These are phyloP conservation scores for Cutaneotrichosporon dermatis DNA, from an alignment of 1,284 basidiomycete genomes.

Conservation along the genomic window DNA sequence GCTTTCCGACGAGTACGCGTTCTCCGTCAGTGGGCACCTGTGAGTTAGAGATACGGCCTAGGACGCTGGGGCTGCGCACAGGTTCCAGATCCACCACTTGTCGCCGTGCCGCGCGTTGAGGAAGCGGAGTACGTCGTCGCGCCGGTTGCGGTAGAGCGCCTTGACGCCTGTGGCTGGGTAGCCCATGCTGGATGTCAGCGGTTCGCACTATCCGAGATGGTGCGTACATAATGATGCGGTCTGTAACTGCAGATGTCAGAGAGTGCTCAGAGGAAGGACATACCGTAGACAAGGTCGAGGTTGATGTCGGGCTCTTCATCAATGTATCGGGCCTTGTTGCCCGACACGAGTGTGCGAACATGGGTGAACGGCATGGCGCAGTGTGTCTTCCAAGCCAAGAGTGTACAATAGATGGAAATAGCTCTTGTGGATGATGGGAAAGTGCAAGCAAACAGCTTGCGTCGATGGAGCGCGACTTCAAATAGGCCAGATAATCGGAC, in stretches of 20 bases:
- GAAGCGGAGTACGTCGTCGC: slow-evolving; percentile 72
- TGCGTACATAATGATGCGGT: slow-evolving; percentile 60
- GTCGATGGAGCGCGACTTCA: too few relatives aligned
- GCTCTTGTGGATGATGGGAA: too few relatives aligned
- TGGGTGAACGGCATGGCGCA: slow-evolving; percentile 24
- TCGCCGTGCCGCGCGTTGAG: slow-evolving; percentile 67
- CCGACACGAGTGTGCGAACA: slow-evolving; percentile 51
- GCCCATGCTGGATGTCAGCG: slow-evolving; percentile 49
- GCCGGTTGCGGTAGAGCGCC: slow-evolving; percentile 72
- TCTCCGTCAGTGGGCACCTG: slow-evolving; percentile 58
- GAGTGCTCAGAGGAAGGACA: slow-evolving; percentile 36
- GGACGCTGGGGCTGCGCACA: slow-evolving; percentile 41
- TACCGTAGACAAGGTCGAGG: slow-evolving; percentile 76
- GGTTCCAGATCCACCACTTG: slow-evolving; percentile 82
- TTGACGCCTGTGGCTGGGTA: slow-evolving; percentile 78
- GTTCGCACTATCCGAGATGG: too few relatives aligned
- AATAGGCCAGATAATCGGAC: too few relatives aligned
- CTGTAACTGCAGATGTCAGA: slow-evolving; percentile 31
- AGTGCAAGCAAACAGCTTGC: too few relatives aligned
- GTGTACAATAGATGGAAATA: too few relatives aligned
- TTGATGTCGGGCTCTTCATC: slow-evolving; percentile 66
- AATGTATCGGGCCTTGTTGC: slow-evolving; percentile 68
- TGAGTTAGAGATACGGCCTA: slow-evolving; percentile 6
- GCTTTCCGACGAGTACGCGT: slow-evolving; percentile 50
- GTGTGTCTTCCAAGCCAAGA: too few relatives aligned